A percentile compares a stretch with the other conserved stretches of the same genome.
Evolutionary conservation across 768 basidiomycete species (phyloP).

Genomic region (Rhodosporidiobolus sp.): DNA sequence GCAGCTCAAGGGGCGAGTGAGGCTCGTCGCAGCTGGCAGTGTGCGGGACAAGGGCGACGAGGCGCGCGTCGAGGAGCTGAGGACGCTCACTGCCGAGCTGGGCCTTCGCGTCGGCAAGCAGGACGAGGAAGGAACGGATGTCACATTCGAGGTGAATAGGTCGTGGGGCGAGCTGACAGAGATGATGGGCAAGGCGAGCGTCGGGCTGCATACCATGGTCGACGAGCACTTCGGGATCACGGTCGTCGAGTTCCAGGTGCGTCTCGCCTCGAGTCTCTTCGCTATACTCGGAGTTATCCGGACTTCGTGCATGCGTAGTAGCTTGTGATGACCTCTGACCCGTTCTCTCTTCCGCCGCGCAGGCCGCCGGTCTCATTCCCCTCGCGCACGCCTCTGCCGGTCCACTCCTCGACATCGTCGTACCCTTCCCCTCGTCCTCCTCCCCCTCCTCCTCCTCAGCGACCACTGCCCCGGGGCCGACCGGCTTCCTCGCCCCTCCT

Average conservation of each 20-base stretch:
- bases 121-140: conserved; percentile 57
- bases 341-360: not conserved
- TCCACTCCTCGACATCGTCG: conserved; percentile 83
- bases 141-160: conserved; percentile 79
- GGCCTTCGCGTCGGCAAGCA: conserved; percentile 65
- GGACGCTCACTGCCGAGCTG: conserved; percentile 54
- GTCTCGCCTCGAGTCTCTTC: conserved; percentile 38
- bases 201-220: conserved; percentile 93
- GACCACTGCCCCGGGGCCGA: conserved; percentile 55
- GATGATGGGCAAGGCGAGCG: conserved; percentile 69
- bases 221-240: conserved; percentile 99
- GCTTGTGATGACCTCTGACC: not conserved
- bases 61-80: conserved; percentile 63
- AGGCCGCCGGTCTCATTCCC: conserved; percentile 93
- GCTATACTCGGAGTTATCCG: no score
- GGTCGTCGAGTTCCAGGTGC: conserved; percentile 93
- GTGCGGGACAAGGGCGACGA: conserved; percentile 75
- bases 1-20: conserved; percentile 48
- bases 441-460: not conserved
- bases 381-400: conserved; percentile 91
- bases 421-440: conserved; percentile 54
- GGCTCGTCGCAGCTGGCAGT: conserved; percentile 77
- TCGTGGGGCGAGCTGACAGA: conserved; percentile 66
- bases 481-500: conserved; percentile 76
- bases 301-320: no score